Percentiles rank a stretch among this genome's conserved stretches.
These are phyloP conservation scores for Mycena citricolor DNA, from an alignment of 1,284 basidiomycete species.

Conservation along the genomic window DNA sequence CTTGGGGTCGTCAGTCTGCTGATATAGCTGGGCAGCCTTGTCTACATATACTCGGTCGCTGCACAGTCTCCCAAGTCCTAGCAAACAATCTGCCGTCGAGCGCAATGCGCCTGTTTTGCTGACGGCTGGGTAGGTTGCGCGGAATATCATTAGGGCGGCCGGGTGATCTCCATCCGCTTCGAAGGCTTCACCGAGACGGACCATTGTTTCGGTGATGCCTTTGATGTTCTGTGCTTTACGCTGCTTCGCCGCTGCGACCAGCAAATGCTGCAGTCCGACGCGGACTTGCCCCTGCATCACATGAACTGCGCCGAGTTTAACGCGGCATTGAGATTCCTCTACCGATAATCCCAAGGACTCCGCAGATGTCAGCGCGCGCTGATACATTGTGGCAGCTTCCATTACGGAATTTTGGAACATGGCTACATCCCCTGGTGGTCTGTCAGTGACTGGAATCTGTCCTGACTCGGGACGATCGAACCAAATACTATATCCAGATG, in stretches of 20 bases:
- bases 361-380: constrained; percentile 12
- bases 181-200: constrained; percentile 19
- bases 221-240: constrained; percentile 17
- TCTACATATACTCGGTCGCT: constrained; percentile 5
- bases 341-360: constrained; percentile 14
- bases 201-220: constrained; percentile 17
- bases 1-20: constrained; percentile 10
- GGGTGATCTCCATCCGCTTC: constrained; percentile 9
- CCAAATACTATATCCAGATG: no score
- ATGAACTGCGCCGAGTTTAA: constrained; percentile 18
- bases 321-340: constrained; percentile 13
- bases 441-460: no score
- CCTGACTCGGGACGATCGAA: no score
- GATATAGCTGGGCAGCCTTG: constrained; percentile 12
- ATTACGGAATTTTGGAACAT: constrained; percentile 7
- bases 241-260: constrained; percentile 18
- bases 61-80: constrained; percentile 14
- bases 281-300: constrained; percentile 6
- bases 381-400: constrained; percentile 15
- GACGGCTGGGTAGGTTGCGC: constrained; percentile 16
- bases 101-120: constrained; percentile 13
- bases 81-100: constrained; percentile 11
- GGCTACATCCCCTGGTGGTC: constrained; percentile 21
- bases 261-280: constrained; percentile 15
- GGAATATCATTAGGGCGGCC: constrained; percentile 11